Base-by-base conservation (phyloP, 371 early-diverging fungal genomes). In the Syncephalastrum monosporum region DNA sequence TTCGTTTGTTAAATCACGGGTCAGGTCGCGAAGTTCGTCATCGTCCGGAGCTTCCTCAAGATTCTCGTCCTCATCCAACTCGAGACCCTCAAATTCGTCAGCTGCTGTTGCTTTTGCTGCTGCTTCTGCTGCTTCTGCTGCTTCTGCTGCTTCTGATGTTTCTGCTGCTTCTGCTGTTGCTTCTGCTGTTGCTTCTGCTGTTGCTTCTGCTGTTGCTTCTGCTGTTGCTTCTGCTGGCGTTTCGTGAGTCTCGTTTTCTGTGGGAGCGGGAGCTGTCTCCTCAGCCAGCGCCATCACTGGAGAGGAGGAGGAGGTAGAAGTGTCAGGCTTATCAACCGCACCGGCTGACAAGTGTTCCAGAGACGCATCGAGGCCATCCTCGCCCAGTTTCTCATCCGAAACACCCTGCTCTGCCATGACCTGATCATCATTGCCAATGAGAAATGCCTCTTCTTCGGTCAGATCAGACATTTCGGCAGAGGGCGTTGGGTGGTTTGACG, bases 401-500 rank as follows among this genome's bases (percentile, higher is more conserved):
- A 13, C 25, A 21, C 13, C 43, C 17, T 15, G 42, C 2, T 41
- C 42, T 42, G 33, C 24, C 16, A 27, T 17, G 23, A 6, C 54
- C 41, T 53, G 25, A 5, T 17, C 29, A 16, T 41, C 44, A 6
- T 8, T 23, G 43, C 24, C 14, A 1, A 19, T 23, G 14, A 33
- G 17, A 6, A 33, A 14, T n/a, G 27, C 43, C 14, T 56, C 42
- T 49, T 33, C 49, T 19, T 56, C 57, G 15, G 14, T 15, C 50
- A 50, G 3, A 3, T 5, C 16, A 19, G 50, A 1, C 23, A 27
- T 25, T 3, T 50, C 24, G 50, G 50, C 56, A 1, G 55, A 17
- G 16, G 53, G 41, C 42, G 42, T 29, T 16, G n/a, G 16, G 3
- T 25, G 6, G 50, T 25, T 7, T 50, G n/a, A 10, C 17, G 25